A percentile compares a stretch with the other conserved stretches of the same genome.
These are phyloP conservation scores for Solanum pimpinellifolium DNA, from an alignment of 257 asterid genomes.

Conservation along the genomic window DNA sequence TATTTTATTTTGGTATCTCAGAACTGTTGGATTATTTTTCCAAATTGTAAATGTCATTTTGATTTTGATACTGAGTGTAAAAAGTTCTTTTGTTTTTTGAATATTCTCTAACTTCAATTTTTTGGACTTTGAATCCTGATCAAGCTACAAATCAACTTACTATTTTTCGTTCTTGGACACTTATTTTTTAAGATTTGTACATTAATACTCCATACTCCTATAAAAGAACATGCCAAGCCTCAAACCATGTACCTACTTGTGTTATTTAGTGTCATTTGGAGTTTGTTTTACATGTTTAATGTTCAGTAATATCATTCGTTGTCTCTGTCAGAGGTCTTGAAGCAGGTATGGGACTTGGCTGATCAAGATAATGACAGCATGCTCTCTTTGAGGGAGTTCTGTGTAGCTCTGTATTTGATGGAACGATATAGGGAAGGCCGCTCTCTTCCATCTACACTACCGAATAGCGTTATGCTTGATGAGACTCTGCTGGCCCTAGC, in stretches of 20 bases:
- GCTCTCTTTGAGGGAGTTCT: conserved; percentile 93
- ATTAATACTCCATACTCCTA: background rate
- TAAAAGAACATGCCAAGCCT: background rate
- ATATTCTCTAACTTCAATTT: background rate
- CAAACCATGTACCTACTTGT: background rate
- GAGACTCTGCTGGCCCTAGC: conserved; percentile 64
- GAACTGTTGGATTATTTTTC: background rate
- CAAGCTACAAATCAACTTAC: background rate
- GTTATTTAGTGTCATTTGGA: background rate
- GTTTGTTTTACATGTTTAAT: background rate
- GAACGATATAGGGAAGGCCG: conserved; percentile 89
- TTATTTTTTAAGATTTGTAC: background rate
- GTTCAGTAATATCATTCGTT: conserved; percentile 9
- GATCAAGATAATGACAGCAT: conserved; percentile 96
- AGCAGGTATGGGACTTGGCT: conserved; percentile 97
- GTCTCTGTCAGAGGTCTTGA: conserved; percentile 69
- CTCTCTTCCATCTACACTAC: conserved; percentile 61
- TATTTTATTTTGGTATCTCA: background rate
- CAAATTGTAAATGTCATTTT: background rate
- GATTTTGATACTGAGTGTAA: background rate
- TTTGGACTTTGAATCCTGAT: background rate
- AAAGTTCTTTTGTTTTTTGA: too few species aligned
- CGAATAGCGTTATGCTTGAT: conserved; percentile 79
- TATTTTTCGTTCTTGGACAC: background rate
- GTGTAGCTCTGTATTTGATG: conserved; percentile 82